phyloP scores from a whole-genome alignment of 164 flowering plant species.

The Warburgia ugandensis region DNA sequence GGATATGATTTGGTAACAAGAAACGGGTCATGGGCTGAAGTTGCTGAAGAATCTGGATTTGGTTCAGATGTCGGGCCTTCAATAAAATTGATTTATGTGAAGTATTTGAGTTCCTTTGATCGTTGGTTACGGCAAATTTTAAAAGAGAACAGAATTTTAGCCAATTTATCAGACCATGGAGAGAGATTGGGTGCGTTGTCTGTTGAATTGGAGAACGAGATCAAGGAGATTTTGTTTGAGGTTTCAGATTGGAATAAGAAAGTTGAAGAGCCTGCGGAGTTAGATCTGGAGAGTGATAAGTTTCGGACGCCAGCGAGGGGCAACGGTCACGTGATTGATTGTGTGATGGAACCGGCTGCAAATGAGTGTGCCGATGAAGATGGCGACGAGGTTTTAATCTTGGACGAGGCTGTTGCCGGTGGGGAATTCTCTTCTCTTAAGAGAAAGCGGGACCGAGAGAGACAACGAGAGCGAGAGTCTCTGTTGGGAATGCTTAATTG shows the following conservation, averaged over 20 bases:
- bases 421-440: slow-evolving; percentile 11
- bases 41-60: slow-evolving; percentile 42
- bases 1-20: slow-evolving; percentile 34
- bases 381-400: not conserved
- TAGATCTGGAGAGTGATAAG: slow-evolving; percentile 22
- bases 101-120: slow-evolving; percentile 43
- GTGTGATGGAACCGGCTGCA: not conserved
- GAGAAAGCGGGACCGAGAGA: slow-evolving; percentile 31
- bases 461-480: slow-evolving; percentile 11
- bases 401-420: not conserved
- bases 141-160: no score
- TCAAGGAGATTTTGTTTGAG: slow-evolving; percentile 1
- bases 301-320: not conserved
- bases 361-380: not conserved
- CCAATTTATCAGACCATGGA: no score
- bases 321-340: not conserved
- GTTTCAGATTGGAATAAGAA: slow-evolving; percentile 12
- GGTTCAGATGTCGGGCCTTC: slow-evolving; percentile 16
- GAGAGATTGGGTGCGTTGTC: no score
- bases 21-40: slow-evolving; percentile 35
- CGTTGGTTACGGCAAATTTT: slow-evolving; percentile 25
- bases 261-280: slow-evolving; percentile 10
- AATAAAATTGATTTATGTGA: slow-evolving; percentile 49
- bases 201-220: no score
- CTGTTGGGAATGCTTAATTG: slow-evolving; percentile 39